phyloP scores from a whole-genome alignment of 2,329 filamentous ascomycete species.

The Botrytis medusae region DNA sequence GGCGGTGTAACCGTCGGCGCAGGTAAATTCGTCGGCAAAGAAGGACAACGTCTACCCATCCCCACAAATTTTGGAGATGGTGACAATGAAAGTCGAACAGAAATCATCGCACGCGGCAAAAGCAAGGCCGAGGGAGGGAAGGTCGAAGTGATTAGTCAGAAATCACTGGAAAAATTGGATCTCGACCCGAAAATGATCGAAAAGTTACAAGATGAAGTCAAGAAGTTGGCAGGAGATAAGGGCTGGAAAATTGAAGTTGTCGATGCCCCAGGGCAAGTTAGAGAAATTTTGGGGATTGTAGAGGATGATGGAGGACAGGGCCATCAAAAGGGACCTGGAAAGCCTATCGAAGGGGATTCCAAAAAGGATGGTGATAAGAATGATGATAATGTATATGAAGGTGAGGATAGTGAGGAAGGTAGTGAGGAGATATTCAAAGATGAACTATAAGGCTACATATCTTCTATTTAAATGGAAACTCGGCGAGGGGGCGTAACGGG shows the following conservation, averaged over 20 bases:
- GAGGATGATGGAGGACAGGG: constrained; percentile 55
- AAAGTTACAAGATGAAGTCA: constrained; percentile 65
- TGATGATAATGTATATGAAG: constrained; percentile 36
- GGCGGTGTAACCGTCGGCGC: constrained; percentile 37
- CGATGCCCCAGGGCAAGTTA: constrained; percentile 58
- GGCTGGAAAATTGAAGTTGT: constrained; percentile 82
- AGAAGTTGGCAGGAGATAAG: constrained; percentile 66
- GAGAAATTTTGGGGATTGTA: constrained; percentile 70
- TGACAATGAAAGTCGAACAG: constrained; percentile 55
- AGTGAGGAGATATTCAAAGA: constrained; percentile 56
- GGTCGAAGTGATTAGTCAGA: constrained; percentile 51
- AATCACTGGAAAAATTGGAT: constrained; percentile 67
- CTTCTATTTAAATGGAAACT: too few relatives aligned
- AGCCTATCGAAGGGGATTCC: constrained; percentile 27
- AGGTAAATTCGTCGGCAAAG: constrained; percentile 37
- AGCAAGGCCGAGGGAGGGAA: constrained; percentile 36
- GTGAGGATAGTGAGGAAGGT: constrained; percentile 45
- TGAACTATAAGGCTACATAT: constrained; percentile 44
- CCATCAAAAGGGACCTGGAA: constrained; percentile 44
- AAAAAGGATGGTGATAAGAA: not conserved
- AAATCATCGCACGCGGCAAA: constrained; percentile 34
- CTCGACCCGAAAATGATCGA: constrained; percentile 61
- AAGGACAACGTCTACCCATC: constrained; percentile 36
- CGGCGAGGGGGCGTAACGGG: not conserved
- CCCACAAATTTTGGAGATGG: constrained; percentile 48